Evolutionary conservation across 202 grass and related monocot species (phyloP).

Genomic region (Zizania palustris): DNA sequence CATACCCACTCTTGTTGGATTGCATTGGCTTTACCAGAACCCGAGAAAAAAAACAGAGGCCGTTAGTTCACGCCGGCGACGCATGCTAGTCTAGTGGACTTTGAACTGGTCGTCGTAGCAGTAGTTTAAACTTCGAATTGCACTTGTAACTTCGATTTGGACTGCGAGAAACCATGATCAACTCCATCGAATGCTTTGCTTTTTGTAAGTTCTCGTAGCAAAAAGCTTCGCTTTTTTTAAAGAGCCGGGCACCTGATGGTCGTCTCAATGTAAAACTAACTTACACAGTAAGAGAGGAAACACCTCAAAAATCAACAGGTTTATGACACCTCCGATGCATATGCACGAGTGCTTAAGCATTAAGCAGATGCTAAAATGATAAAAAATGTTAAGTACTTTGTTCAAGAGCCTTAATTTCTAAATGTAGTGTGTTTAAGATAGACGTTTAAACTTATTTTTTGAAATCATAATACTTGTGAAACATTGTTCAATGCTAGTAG

Average conservation of each 20-base stretch:
- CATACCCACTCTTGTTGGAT: constrained; percentile 23
- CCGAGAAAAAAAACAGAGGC: constrained; percentile 42
- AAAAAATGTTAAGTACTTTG: too few species aligned
- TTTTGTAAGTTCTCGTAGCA: constrained; percentile 51
- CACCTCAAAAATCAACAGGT: constrained; percentile 16
- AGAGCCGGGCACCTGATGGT: constrained; percentile 42
- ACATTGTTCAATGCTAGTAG: too few species aligned
- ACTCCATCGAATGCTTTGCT: constrained; percentile 16
- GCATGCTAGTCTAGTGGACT: constrained; percentile 15
- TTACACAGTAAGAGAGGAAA: constrained; percentile 19
- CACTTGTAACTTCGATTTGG: constrained; percentile 39
- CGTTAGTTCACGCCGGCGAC: constrained; percentile 40
- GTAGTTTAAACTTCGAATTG: constrained; percentile 10
- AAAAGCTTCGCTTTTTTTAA: constrained; percentile 30
- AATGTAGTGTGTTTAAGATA: too few species aligned
- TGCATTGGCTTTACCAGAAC: constrained; percentile 49
- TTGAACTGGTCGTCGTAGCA: neutral
- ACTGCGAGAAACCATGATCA: constrained; percentile 36
- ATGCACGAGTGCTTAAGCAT: too few species aligned
- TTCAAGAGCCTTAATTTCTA: too few species aligned
- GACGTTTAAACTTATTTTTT: too few species aligned
- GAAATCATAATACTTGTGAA: too few species aligned
- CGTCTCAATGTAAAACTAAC: constrained; percentile 55
- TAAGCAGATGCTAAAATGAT: too few species aligned
- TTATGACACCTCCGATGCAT: too few species aligned